Evolutionary conservation across 768 basidiomycete genomes (phyloP).

Genomic region (Crucibulum laeve): DNA sequence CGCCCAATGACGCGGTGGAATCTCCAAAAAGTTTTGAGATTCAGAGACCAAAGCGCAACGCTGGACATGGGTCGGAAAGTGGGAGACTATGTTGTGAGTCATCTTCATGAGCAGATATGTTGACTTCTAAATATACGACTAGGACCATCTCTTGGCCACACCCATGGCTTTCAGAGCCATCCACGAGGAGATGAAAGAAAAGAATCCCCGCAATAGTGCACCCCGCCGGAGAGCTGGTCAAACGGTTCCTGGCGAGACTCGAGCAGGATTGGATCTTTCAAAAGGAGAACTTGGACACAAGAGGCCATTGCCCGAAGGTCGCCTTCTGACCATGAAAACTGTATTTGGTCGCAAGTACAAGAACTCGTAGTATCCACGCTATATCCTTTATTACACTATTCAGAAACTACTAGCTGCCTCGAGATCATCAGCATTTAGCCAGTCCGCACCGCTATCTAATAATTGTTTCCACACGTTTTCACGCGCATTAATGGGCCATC

Average conservation of each 20-base stretch:
- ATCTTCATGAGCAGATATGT: neutral
- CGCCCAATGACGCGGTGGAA: constrained; percentile 71
- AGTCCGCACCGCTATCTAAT: constrained; percentile 39
- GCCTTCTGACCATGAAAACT: constrained; percentile 20
- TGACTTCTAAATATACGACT: constrained; percentile 9
- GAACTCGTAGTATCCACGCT: constrained; percentile 11
- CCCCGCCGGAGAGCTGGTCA: constrained; percentile 47
- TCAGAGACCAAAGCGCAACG: constrained; percentile 42
- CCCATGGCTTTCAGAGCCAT: constrained; percentile 49
- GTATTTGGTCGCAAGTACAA: constrained; percentile 28
- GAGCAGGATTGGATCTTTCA: constrained; percentile 49
- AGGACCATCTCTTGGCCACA: constrained; percentile 69
- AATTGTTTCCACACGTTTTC: constrained; percentile 40
- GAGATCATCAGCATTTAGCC: constrained; percentile 51
- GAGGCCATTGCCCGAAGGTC: constrained; percentile 15
- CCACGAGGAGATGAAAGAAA: constrained; percentile 39
- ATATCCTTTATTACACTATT: constrained; percentile 7
- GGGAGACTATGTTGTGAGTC: constrained; percentile 61
- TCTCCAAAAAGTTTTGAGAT: constrained; percentile 68
- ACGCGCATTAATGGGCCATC: constrained; percentile 39
- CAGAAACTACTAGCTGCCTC: constrained; percentile 33
- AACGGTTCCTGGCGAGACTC: constrained; percentile 52
- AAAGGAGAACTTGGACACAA: constrained; percentile 44
- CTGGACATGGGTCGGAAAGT: constrained; percentile 51
- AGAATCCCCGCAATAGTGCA: constrained; percentile 19